A percentile compares a stretch with the other conserved stretches of the same genome.
phyloP scores from a whole-genome alignment of 2,329 filamentous ascomycete genomes.

The Coleophoma crateriformis region DNA sequence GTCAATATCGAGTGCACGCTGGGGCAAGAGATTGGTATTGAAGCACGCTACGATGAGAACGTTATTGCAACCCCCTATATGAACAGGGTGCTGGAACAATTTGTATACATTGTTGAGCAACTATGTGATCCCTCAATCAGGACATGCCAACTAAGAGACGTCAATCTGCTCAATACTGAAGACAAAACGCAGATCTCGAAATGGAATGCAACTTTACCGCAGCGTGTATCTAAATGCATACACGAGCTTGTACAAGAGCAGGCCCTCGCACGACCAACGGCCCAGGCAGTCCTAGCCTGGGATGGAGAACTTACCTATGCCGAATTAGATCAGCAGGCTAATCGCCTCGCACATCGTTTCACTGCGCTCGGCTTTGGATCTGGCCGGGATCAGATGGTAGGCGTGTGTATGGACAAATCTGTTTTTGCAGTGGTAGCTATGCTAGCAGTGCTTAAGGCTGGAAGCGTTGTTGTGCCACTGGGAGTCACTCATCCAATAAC shows the following conservation, averaged over 20 bases:
- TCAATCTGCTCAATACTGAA: background rate
- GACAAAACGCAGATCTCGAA: conserved; percentile 2
- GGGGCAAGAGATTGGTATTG: background rate
- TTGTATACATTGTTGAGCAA: conserved; percentile 1
- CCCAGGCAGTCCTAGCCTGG: conserved; percentile 5
- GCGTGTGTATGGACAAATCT: conserved; percentile 16
- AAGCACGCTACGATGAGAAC: conserved; percentile 1
- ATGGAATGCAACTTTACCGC: conserved; percentile 9
- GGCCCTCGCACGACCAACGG: background rate
- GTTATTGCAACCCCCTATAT: background rate
- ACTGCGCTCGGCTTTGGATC: conserved; percentile 4
- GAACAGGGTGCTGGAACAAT: background rate
- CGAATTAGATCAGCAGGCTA: conserved; percentile 12
- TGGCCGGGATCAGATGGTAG: conserved; percentile 6
- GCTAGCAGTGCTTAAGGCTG: conserved; percentile 15
- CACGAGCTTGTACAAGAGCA: background rate
- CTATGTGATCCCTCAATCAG: background rate
- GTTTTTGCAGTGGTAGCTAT: conserved; percentile 13
- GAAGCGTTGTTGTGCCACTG: conserved; percentile 17
- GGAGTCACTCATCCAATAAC: conserved; percentile 7
- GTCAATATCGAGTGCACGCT: conserved; percentile 1
- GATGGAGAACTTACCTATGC: conserved; percentile 9
- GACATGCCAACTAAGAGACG: background rate
- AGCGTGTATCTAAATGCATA: conserved; percentile 4
- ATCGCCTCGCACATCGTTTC: conserved; percentile 2